These are phyloP conservation scores for Sporothrix mexicana DNA, from an alignment of 2,329 filamentous ascomycete genomes.

Conservation along the genomic window DNA sequence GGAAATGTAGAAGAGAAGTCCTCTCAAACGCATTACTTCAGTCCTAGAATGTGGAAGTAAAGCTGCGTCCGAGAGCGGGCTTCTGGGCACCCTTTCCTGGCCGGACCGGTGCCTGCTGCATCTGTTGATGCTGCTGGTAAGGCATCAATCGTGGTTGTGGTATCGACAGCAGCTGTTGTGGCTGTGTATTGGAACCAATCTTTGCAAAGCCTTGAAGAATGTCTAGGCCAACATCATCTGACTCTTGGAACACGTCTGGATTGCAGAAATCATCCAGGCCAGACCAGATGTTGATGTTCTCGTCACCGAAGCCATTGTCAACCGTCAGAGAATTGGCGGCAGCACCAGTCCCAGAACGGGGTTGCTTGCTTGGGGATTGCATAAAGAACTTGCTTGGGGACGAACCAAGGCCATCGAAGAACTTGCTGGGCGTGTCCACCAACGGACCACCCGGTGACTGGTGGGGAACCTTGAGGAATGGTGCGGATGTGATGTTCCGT, in stretches of 20 bases:
- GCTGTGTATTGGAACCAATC: conserved; percentile 62
- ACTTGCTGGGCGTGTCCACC: conserved; percentile 64
- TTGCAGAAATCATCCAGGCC: conserved; percentile 59
- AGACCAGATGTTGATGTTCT: conserved; percentile 49
- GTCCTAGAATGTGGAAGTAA: conserved; percentile 47
- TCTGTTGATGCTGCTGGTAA: conserved; percentile 46
- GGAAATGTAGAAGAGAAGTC: neutral
- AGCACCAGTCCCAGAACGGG: conserved; percentile 43
- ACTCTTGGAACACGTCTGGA: conserved; percentile 63
- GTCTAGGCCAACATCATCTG: conserved; percentile 67
- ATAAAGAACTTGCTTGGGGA: conserved; percentile 61
- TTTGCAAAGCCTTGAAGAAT: conserved; percentile 77
- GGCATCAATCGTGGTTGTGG: conserved; percentile 46
- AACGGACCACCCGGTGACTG: conserved; percentile 46
- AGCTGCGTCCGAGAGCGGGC: conserved; percentile 49
- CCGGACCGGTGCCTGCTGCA: conserved; percentile 23
- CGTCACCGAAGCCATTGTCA: conserved; percentile 45
- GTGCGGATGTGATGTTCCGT: conserved; percentile 58
- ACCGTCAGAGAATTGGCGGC: neutral
- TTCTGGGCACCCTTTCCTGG: conserved; percentile 41
- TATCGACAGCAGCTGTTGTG: conserved; percentile 37
- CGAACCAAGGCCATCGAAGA: conserved; percentile 60
- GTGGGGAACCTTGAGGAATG: conserved; percentile 56
- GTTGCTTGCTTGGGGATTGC: conserved; percentile 48
- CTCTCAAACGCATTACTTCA: neutral